Conservation (phyloP, 345 rosid species). For the Euphorbia tirucalli region DNA sequence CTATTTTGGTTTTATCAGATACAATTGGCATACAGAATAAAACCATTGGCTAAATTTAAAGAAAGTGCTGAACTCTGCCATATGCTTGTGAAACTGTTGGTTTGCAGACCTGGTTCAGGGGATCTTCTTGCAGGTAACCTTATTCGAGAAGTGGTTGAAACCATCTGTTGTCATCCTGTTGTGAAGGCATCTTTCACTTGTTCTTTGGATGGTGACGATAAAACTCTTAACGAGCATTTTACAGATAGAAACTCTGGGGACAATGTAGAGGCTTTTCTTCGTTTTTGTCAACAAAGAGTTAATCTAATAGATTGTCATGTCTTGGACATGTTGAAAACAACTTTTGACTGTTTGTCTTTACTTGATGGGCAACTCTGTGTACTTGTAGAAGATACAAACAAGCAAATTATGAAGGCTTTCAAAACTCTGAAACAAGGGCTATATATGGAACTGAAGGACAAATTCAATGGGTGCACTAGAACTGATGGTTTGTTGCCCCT, state of each 20-base stretch:
- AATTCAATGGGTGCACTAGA: conserved; percentile 47
- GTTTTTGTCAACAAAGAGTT: conserved; percentile 38
- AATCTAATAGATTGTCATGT: conserved; percentile 54
- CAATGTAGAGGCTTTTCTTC: conserved; percentile 39
- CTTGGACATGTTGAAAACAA: conserved; percentile 52
- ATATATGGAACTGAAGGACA: conserved; percentile 37
- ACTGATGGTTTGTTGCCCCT: conserved; percentile 42
- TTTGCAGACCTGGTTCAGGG: conserved; percentile 31
- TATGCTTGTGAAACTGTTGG: conserved; percentile 49
- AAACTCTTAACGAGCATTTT: conserved; percentile 33
- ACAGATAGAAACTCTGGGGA: conserved; percentile 27
- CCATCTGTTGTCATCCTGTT: conserved; percentile 67
- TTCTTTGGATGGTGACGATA: conserved; percentile 47
- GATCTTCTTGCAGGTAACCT: conserved; percentile 29
- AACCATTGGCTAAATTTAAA: conserved; percentile 41
- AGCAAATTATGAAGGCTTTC: conserved; percentile 45
- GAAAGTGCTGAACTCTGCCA: conserved; percentile 59
- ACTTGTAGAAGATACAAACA: conserved; percentile 25
- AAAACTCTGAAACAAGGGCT: conserved; percentile 44
- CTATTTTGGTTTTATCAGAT: conserved; percentile 70
- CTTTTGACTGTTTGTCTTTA: conserved; percentile 50
- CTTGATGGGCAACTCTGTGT: conserved; percentile 24
- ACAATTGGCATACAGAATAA: conserved; percentile 38
- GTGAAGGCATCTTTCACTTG: conserved; percentile 39
- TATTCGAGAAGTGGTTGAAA: conserved; percentile 49